phyloP scores from a whole-genome alignment of 805 yeast genomes.

The Candida sakaeoensis region DNA sequence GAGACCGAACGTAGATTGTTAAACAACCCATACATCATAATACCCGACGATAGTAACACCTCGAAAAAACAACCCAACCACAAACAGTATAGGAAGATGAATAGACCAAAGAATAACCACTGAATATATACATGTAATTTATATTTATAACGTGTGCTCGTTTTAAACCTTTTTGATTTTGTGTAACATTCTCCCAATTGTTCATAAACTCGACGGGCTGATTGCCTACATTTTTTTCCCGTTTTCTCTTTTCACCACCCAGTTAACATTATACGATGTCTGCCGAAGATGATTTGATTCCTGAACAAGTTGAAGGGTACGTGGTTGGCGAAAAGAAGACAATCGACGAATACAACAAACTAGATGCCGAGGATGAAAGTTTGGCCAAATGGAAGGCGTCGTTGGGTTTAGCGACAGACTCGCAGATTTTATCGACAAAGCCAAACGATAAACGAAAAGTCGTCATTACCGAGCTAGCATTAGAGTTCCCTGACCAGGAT shows the following conservation, averaged over 20 bases:
- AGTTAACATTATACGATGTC: conserved; percentile 2
- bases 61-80: background rate
- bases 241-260: too few relatives aligned
- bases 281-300: conserved; percentile 52
- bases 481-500: conserved; percentile 57
- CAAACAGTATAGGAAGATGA: background rate
- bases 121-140: background rate
- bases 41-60: conserved; percentile 18
- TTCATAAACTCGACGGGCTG: too few relatives aligned
- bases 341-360: conserved; percentile 72
- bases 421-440: conserved; percentile 54
- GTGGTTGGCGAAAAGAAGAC: conserved; percentile 69
- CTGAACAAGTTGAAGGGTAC: conserved; percentile 64
- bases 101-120: background rate
- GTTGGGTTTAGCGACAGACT: conserved; percentile 64
- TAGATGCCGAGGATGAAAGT: conserved; percentile 90
- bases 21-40: conserved; percentile 27
- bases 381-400: conserved; percentile 90
- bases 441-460: conserved; percentile 74
- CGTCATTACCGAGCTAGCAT: conserved; percentile 72
- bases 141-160: too few relatives aligned
- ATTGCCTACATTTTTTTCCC: too few relatives aligned
- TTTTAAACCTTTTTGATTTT: too few relatives aligned
- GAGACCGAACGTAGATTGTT: conserved; percentile 24
- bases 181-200: too few relatives aligned